Evolutionary conservation across 2,329 filamentous ascomycete genomes (phyloP).

Genomic region (Talaromyces marneffei): DNA sequence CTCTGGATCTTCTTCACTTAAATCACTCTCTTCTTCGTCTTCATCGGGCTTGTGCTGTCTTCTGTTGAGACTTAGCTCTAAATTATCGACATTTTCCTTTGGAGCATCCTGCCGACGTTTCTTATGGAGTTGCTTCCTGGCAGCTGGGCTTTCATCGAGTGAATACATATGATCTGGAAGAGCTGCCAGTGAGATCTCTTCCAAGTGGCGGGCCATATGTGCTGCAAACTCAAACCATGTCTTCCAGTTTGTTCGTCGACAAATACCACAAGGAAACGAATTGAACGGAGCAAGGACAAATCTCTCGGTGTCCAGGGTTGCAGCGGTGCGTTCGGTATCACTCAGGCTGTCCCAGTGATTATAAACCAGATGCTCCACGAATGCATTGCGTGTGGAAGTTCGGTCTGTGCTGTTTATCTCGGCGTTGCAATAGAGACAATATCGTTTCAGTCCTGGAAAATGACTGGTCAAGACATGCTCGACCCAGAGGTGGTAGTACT

Average conservation of each 20-base stretch:
- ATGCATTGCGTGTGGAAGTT: conserved; percentile 4
- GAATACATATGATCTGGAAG: not conserved
- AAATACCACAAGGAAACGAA: conserved; percentile 1
- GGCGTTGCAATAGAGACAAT: conserved; percentile 4
- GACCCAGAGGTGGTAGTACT: conserved; percentile 10
- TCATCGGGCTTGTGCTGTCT: not conserved
- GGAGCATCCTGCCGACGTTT: not conserved
- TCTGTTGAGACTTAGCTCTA: not conserved
- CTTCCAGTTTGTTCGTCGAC: conserved; percentile 5
- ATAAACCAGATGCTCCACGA: conserved; percentile 8
- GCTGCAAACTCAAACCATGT: conserved; percentile 7
- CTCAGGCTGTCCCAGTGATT: conserved; percentile 3
- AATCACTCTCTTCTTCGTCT: not conserved
- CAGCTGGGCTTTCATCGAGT: not conserved
- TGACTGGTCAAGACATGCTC: conserved; percentile 6
- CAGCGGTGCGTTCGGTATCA: conserved; percentile 6
- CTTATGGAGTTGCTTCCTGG: not conserved
- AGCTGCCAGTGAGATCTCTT: conserved; percentile 8
- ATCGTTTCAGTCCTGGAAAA: conserved; percentile 6
- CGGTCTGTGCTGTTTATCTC: not conserved
- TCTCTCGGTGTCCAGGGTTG: conserved; percentile 1
- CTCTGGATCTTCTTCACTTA: conserved; percentile 1
- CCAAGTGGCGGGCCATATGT: conserved; percentile 8
- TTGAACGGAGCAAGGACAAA: conserved; percentile 1
- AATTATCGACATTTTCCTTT: not conserved